Percentiles rank a stretch among this genome's conserved stretches.
Evolutionary conservation across 1,139 yeast genomes (phyloP).

Genomic region (Geotrichum australiense): DNA sequence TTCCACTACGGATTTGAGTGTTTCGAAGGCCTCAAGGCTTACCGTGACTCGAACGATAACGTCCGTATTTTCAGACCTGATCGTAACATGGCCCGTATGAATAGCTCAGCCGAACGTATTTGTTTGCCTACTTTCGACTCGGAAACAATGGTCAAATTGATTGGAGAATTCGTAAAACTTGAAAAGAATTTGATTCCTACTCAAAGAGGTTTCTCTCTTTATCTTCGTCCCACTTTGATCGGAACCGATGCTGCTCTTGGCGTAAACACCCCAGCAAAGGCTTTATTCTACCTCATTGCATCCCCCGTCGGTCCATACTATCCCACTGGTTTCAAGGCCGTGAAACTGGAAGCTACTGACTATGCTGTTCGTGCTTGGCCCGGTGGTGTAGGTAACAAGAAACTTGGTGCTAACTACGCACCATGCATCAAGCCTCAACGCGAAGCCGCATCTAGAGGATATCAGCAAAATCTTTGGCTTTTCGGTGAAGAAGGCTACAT

Average conservation of each 20-base stretch:
- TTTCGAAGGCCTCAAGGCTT: slow-evolving; percentile 96
- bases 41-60: slow-evolving; percentile 54
- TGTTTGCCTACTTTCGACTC: slow-evolving; percentile 79
- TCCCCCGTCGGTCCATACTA: slow-evolving; percentile 88
- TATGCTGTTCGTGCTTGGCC: slow-evolving; percentile 98
- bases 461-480: slow-evolving; percentile 93
- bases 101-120: slow-evolving; percentile 77
- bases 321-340: slow-evolving; percentile 90
- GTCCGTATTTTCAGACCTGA: slow-evolving; percentile 85
- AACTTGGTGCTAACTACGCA: slow-evolving; percentile 96
- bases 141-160: slow-evolving; percentile 65
- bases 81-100: slow-evolving; percentile 87
- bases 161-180: slow-evolving; percentile 63
- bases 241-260: slow-evolving; percentile 88
- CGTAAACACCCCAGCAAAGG: slow-evolving; percentile 71
- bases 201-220: slow-evolving; percentile 86
- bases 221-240: slow-evolving; percentile 88
- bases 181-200: slow-evolving; percentile 80
- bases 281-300: slow-evolving; percentile 66
- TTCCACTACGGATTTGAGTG: slow-evolving; percentile 93
- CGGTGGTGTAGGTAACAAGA: slow-evolving; percentile 93
- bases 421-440: slow-evolving; percentile 87
- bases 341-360: slow-evolving; percentile 86
- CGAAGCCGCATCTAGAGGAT: slow-evolving; percentile 82
- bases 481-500: slow-evolving; percentile 84